A percentile compares a stretch with the other conserved stretches of the same genome.
These are phyloP conservation scores for Monilinia laxa DNA, from an alignment of 2,329 filamentous ascomycete genomes.

Conservation along the genomic window DNA sequence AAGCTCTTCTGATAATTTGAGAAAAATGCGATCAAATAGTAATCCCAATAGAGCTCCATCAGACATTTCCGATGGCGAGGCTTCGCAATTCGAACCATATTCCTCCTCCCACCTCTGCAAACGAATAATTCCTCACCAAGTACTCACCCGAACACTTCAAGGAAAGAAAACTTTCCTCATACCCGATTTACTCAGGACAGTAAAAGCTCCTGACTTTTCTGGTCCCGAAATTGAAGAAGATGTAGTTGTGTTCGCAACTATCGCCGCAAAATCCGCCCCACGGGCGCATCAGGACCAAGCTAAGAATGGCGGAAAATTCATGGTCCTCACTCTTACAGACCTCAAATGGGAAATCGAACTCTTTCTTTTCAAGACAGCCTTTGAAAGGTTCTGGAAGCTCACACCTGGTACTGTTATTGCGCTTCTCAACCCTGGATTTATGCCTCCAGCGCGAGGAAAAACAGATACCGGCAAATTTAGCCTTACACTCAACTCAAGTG, in stretches of 20 bases:
- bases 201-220: constrained; percentile 81
- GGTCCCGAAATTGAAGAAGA: constrained; percentile 82
- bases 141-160: constrained; percentile 73
- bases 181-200: constrained; percentile 74
- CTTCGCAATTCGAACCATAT: constrained; percentile 77
- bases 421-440: constrained; percentile 85
- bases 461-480: constrained; percentile 81
- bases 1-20: constrained; percentile 10
- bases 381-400: constrained; percentile 93
- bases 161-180: constrained; percentile 76
- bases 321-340: constrained; percentile 86
- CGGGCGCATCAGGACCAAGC: constrained; percentile 56
- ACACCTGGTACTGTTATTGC: constrained; percentile 86
- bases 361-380: constrained; percentile 87
- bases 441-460: constrained; percentile 77
- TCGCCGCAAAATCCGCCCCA: constrained; percentile 85
- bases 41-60: constrained; percentile 4
- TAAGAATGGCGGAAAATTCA: constrained; percentile 73
- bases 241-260: constrained; percentile 82
- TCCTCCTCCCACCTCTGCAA: constrained; percentile 82
- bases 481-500: constrained; percentile 79
- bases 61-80: constrained; percentile 48
- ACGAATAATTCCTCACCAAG: constrained; percentile 77
- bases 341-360: constrained; percentile 88
- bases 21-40: constrained; percentile 33